Base-by-base conservation (phyloP, 139 green algal genomes). In the Medakamo hakoo region DNA sequence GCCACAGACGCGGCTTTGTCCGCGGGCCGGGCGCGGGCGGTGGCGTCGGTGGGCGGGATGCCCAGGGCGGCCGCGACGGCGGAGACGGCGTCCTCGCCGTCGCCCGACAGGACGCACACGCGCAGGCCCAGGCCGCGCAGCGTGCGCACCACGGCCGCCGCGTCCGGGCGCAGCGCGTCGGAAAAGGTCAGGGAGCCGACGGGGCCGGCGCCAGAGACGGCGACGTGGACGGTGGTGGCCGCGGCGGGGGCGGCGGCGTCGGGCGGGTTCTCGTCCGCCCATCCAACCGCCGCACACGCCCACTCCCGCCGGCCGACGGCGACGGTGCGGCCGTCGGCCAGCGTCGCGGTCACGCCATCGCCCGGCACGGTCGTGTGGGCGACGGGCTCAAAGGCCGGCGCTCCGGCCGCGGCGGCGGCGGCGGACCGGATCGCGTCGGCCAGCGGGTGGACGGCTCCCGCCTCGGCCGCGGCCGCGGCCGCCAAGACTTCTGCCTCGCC, bases 71-170 rank as follows among this genome's bases (percentile, higher is more conserved):
- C 52, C 4, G 81, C 86, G 22, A 82, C 74, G 23, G 71, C 76
- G 1, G 67, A 29, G 30, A 81, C 85, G 3, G 77, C 85, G 0
- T 63, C 67, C 1, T 66, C 67, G 23, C 74, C 74, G 72, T 96
- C 89, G 3, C 89, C 89, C 1, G 80, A 90, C n/a, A 94, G 66
- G 62, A 96, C 71, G 24, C 82, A 31, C 3, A 85, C 80, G 16
- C 68, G 61, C 20, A 89, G 63, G n/a, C 88, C 88, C 58, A 72
- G 65, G 20, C 9, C n/a, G 28, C 68, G 73, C 58, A 96, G 76
- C 25, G 63, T 52, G 29, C 56, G 55, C 24, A 96, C 80, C 4
- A 80, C 80, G 0, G 58, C 64, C 2, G 55, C 49, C 0, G 84
- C 79, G 24, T 93, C 89, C 5, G 68, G 30, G 21, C 87, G 68